Evolutionary conservation across 345 rosid genomes (phyloP).

Genomic region (Rhodamnia rubescens): DNA sequence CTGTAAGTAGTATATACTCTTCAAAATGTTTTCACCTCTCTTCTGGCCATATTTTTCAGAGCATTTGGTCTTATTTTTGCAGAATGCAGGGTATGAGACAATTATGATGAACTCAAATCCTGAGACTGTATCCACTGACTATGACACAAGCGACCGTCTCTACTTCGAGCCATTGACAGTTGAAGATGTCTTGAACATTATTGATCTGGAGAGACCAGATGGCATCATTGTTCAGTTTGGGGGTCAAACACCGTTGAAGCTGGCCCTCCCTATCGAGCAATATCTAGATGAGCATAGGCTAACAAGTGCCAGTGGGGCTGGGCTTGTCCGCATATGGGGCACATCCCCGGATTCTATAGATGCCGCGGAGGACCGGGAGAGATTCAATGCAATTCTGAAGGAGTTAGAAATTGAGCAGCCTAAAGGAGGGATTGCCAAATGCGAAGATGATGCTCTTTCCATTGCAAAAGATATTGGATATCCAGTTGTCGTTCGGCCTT

Average conservation of each 20-base stretch:
- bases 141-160: constrained; percentile 93
- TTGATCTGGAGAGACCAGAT: constrained; percentile 86
- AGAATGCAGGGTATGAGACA: constrained; percentile 96
- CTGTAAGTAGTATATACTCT: not conserved
- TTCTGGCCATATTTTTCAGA: not conserved
- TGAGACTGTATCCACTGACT: constrained; percentile 93
- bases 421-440: constrained; percentile 94
- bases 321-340: constrained; percentile 82
- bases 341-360: constrained; percentile 95
- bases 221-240: constrained; percentile 97
- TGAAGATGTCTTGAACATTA: constrained; percentile 83
- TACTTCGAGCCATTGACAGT: constrained; percentile 88
- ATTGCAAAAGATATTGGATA: constrained; percentile 79
- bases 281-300: constrained; percentile 68
- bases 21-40: not conserved
- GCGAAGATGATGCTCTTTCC: constrained; percentile 72
- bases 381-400: constrained; percentile 71
- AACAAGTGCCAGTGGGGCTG: constrained; percentile 54
- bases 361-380: constrained; percentile 92
- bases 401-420: constrained; percentile 90
- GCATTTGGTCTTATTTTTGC: constrained; percentile 8
- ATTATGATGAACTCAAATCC: constrained; percentile 99
- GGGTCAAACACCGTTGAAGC: constrained; percentile 93
- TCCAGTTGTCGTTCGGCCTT: constrained; percentile 94
- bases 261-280: constrained; percentile 75